Percentiles rank a stretch among this genome's conserved stretches.
Conservation (phyloP, 192 early-diverging fungal species). For the Coemansia sp. region DNA sequence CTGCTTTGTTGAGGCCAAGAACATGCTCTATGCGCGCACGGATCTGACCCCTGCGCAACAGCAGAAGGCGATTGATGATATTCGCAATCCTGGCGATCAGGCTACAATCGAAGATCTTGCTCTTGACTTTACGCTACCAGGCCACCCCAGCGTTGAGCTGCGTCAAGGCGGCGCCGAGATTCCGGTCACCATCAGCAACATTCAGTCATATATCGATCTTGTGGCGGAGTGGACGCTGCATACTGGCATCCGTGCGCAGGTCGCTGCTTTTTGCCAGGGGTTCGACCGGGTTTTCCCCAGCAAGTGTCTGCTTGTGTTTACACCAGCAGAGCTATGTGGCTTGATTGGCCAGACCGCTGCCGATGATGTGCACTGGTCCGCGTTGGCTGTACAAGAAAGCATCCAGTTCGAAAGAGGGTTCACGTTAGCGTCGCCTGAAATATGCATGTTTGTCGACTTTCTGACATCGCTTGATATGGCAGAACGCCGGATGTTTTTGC, state of each 20-base stretch:
- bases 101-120: slow-evolving; percentile 61
- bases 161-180: slow-evolving; percentile 60
- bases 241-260: slow-evolving; percentile 64
- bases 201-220: slow-evolving; percentile 71
- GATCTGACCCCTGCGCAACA: slow-evolving; percentile 52
- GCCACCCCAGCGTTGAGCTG: slow-evolving; percentile 70
- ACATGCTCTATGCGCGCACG: slow-evolving; percentile 54
- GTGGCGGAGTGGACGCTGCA: slow-evolving; percentile 66
- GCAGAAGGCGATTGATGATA: slow-evolving; percentile 39
- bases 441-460: slow-evolving; percentile 65
- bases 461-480: slow-evolving; percentile 61
- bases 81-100: slow-evolving; percentile 54
- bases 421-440: slow-evolving; percentile 61
- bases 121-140: slow-evolving; percentile 87
- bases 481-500: slow-evolving; percentile 74
- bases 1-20: slow-evolving; percentile 62
- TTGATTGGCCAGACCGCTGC: slow-evolving; percentile 64
- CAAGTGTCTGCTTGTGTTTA: slow-evolving; percentile 66
- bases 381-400: slow-evolving; percentile 60
- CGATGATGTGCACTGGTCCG: slow-evolving; percentile 72
- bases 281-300: slow-evolving; percentile 81
- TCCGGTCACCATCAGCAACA: slow-evolving; percentile 75
- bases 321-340: slow-evolving; percentile 65
- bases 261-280: slow-evolving; percentile 76
- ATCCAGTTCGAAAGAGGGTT: slow-evolving; percentile 90